Base-by-base conservation (phyloP, 1,139 yeast species). In the Scheffersomyces cryptocercus region DNA sequence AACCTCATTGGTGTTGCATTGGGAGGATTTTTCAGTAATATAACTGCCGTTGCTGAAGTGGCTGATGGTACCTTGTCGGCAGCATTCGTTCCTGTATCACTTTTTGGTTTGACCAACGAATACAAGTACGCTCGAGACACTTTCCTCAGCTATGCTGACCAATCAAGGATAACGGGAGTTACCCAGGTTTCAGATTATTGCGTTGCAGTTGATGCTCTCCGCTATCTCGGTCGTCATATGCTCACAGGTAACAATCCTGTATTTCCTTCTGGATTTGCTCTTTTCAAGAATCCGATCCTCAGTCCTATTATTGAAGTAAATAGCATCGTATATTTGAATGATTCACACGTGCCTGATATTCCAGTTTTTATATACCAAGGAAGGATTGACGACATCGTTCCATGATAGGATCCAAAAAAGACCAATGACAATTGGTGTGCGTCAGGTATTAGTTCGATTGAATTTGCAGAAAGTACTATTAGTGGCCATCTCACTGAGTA, bases 21-120 rank as follows among this genome's bases (percentile, higher is more conserved):
- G n/a, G 73, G 73, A 3, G 73, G 73, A 0, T 52, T 61, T 46
- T 62, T 64, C 6, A 53, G 68, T 4, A 65, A 53, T 56, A 46
- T 58, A 47, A 39, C 59, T 2, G 55, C 55, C 36, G 39, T 45
- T 11, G 61, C 59, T 3, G 53, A 43, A 10, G 46, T 43, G 8
- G 47, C 54, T 14, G 65, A 65, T 42, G 68, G 67, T 1, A 50
- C 52, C 1, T 3, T 51, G 2, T 59, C 58, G 41, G 58, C 69
- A 2, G 73, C 70, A 0, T 51, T 67, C 29, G 49, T 58, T 12
- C 54, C 59, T 4, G 43, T 52, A 28, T 70, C 62, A 1, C 43
- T 68, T 24, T 51, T 50, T 35, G 72, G 73, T 2, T 51, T 67
- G 37, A 35, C 49, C 20, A 48, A 58, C 20, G 68, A 64, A 41